phyloP scores from a whole-genome alignment of 2,329 filamentous ascomycete genomes.

The Trichoderma sp. region DNA sequence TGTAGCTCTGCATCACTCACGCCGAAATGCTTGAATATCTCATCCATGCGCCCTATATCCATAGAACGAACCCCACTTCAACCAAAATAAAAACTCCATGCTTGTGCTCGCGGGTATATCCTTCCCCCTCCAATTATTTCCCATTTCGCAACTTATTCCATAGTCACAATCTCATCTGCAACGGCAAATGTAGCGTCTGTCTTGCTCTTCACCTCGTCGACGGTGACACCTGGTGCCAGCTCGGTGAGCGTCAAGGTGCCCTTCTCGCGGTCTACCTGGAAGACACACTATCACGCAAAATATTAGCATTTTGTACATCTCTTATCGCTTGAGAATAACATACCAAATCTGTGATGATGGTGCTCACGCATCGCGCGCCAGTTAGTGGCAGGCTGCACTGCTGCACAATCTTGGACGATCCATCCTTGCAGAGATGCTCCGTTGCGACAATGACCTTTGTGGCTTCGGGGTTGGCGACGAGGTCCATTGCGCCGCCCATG shows the following conservation, averaged over 20 bases:
- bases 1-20: background rate
- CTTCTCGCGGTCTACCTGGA: constrained; percentile 62
- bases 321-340: constrained; percentile 31
- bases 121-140: background rate
- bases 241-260: constrained; percentile 67
- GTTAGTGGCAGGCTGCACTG: constrained; percentile 64
- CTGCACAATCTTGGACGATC: constrained; percentile 64
- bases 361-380: constrained; percentile 65
- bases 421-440: constrained; percentile 68
- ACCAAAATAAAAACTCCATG: constrained; percentile 1
- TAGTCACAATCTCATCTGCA: constrained; percentile 53
- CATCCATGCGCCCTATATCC: background rate
- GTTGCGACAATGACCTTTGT: constrained; percentile 73
- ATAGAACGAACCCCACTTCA: background rate
- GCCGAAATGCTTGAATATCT: background rate
- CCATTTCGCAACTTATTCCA: constrained; percentile 34
- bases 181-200: constrained; percentile 68
- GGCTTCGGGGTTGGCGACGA: constrained; percentile 67
- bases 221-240: constrained; percentile 63
- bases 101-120: background rate
- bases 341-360: constrained; percentile 71
- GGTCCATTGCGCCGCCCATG: constrained; percentile 77
- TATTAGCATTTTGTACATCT: background rate
- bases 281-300: constrained; percentile 57
- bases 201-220: constrained; percentile 68